Evolutionary conservation across 1,139 yeast genomes (phyloP), one percentile per base, ranked within the genome.

Genomic region (Sugiyamaella castrensis): DNA sequence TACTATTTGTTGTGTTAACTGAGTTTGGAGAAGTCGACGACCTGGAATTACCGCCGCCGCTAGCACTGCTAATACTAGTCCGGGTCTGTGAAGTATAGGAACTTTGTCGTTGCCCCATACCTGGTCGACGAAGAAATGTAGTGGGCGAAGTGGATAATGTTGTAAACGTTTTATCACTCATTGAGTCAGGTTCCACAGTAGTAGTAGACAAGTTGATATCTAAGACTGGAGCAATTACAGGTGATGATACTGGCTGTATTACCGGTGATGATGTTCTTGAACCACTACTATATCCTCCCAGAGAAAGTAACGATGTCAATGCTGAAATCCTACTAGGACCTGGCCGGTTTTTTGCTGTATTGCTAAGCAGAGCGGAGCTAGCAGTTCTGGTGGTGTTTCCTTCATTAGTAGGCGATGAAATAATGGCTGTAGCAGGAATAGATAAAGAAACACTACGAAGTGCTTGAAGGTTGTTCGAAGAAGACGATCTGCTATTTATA

Each of bases 371-470:
- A 4, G 49, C 52, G 2, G 56, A 31, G 13, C 57, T 37, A 4
- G 53, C 44, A 11, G 43, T 40, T 13, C 27, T 16, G 44, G 47
- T 24, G 19, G 26, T n/a, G 15, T 13, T 33, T 8, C 42, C 51
- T 9, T 48, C 55, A 5, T 41, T 40, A 15, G 48, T 48, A 12
- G 46, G 46, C 16, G 46, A 42, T 2, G 63, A 58, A 27, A 57
- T 52, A 12, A 59, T 58, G 7, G 62, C 61, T 13, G 57, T 50
- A 5, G 60, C 60, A 10, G 61, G 60, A 2, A 53, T 52, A 2
- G 55, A 46, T 34, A 43, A 45, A 5, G 60, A 55, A 2, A 54
- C 59, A 8, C 54, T 45, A 5, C 55, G 47, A n/a, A 40, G 38
- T 9, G 30, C 16, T 11, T 39, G n/a, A 15, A 30, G 40, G 16